phyloP scores from a whole-genome alignment of 1,139 yeast species.

The Ogataea hybrid region DNA sequence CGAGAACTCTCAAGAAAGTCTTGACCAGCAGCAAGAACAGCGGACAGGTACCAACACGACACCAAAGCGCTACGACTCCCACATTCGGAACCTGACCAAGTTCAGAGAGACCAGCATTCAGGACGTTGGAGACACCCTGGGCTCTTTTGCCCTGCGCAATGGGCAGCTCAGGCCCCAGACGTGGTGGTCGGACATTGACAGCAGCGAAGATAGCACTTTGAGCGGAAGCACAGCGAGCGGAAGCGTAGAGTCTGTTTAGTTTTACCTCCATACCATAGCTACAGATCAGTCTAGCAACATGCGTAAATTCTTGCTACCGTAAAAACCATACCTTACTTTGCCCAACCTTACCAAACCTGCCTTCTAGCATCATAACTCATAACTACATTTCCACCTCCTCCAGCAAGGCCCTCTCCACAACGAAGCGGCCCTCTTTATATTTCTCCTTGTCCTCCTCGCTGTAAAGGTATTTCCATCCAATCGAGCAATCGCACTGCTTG shows the following conservation, averaged over 20 bases:
- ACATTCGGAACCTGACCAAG: constrained; percentile 11
- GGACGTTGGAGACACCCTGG: constrained; percentile 19
- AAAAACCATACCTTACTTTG: constrained; percentile 1
- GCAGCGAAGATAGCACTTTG: not conserved
- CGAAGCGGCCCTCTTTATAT: constrained; percentile 78
- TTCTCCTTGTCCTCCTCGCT: constrained; percentile 54
- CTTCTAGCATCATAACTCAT: not conserved
- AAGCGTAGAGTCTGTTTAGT: not conserved
- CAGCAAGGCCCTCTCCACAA: constrained; percentile 50
- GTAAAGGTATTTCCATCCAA: constrained; percentile 80
- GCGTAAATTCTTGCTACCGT: constrained; percentile 1
- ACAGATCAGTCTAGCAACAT: not conserved
- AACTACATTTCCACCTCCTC: constrained; percentile 23
- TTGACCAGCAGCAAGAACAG: not conserved
- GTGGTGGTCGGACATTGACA: constrained; percentile 4
- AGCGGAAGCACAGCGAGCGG: not conserved
- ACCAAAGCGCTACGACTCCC: constrained; percentile 16
- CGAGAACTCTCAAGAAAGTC: constrained; percentile 22
- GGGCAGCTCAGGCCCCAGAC: constrained; percentile 13
- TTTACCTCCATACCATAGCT: not conserved
- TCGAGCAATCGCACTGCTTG: constrained; percentile 55
- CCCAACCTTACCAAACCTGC: not conserved
- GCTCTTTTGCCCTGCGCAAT: constrained; percentile 17
- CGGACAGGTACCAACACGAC: not conserved
- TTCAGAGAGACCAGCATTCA: constrained; percentile 10